Conservation (phyloP, 495 filamentous ascomycete genomes). For the Trypethelium eluteriae region DNA sequence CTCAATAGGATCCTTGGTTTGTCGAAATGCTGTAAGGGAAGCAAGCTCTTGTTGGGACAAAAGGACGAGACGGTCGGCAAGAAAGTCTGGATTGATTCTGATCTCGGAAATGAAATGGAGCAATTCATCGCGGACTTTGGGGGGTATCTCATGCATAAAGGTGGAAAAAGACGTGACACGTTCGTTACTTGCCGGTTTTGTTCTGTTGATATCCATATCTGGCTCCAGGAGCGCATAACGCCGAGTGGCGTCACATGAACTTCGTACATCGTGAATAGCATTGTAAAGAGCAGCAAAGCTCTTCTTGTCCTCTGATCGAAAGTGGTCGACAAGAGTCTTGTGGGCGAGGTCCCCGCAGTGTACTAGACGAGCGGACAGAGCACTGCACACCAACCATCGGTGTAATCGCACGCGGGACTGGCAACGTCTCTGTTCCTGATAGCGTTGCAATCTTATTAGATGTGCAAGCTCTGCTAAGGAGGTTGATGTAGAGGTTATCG, state of each 20-base stretch:
- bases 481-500: slow-evolving; percentile 44
- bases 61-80: slow-evolving; percentile 68
- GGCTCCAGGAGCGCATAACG: slow-evolving; percentile 61
- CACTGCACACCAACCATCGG: slow-evolving; percentile 51
- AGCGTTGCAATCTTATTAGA: slow-evolving; percentile 59
- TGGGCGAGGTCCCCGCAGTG: slow-evolving; percentile 71
- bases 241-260: slow-evolving; percentile 67
- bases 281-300: slow-evolving; percentile 81
- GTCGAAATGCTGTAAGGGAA: slow-evolving; percentile 63
- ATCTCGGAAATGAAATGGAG: slow-evolving; percentile 73
- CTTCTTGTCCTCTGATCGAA: slow-evolving; percentile 82
- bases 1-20: slow-evolving; percentile 68
- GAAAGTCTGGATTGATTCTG: slow-evolving; percentile 75
- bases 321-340: slow-evolving; percentile 76
- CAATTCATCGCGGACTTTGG: slow-evolving; percentile 63
- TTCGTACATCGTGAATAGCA: slow-evolving; percentile 78
- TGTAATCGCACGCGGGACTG: slow-evolving; percentile 61
- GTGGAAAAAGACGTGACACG: slow-evolving; percentile 44
- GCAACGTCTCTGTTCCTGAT: slow-evolving; percentile 63
- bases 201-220: slow-evolving; percentile 52
- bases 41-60: slow-evolving; percentile 67
- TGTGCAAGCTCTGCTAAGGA: slow-evolving; percentile 65
- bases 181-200: slow-evolving; percentile 29
- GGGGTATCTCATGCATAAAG: slow-evolving; percentile 74
- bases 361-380: slow-evolving; percentile 70